Conservation (phyloP, 1,139 yeast species). For the Taphrina wiesneri region DNA sequence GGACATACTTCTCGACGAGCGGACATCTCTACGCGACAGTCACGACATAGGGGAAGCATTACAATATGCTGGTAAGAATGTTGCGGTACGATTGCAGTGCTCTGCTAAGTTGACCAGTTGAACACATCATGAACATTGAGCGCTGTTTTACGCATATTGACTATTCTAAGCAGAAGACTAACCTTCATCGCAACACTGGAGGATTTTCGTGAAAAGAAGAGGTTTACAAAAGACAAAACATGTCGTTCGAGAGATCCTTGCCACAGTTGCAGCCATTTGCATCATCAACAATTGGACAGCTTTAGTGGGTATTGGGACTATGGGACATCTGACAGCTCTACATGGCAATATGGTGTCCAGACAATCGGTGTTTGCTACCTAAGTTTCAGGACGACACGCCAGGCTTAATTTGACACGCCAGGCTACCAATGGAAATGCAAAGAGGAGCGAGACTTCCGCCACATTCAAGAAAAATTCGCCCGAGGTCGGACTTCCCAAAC, state of each 20-base stretch:
- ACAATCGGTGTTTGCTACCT: background rate
- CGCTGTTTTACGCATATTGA: constrained; percentile 82
- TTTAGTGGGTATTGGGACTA: too few species aligned
- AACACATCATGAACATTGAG: constrained; percentile 63
- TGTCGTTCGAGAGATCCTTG: too few species aligned
- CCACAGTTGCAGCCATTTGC: too few species aligned
- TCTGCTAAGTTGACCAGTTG: constrained; percentile 4
- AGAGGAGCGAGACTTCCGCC: too few species aligned
- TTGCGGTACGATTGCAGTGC: constrained; percentile 43
- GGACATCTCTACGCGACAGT: constrained; percentile 61
- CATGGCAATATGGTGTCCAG: background rate
- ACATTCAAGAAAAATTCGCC: too few species aligned
- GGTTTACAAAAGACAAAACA: background rate
- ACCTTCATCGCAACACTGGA: constrained; percentile 18
- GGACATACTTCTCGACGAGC: constrained; percentile 62
- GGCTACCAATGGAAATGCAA: too few species aligned
- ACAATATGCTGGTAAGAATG: constrained; percentile 70
- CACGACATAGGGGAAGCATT: constrained; percentile 81
- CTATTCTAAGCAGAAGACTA: constrained; percentile 45
- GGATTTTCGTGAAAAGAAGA: constrained; percentile 14
- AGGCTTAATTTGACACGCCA: too few species aligned
- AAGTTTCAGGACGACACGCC: too few species aligned
- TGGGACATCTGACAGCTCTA: background rate
- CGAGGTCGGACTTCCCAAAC: too few species aligned
- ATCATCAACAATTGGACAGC: too few species aligned